phyloP scores from a whole-genome alignment of 2,329 filamentous ascomycete genomes.

The Colletotrichum liaoningense region DNA sequence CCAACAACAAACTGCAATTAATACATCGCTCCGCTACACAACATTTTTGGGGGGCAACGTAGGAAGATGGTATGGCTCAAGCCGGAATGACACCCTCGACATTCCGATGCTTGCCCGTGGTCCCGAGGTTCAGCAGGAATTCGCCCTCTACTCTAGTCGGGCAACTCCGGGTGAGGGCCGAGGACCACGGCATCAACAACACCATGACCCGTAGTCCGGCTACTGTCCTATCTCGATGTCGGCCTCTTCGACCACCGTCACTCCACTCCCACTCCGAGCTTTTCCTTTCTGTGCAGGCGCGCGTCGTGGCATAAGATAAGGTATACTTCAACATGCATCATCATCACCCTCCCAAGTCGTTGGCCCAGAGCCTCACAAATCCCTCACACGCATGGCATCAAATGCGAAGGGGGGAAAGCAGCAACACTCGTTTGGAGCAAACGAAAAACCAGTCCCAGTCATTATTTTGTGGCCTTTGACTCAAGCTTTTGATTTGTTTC shows the following conservation, averaged over 20 bases:
- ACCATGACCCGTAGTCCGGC: background rate
- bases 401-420: background rate
- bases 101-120: conserved; percentile 15
- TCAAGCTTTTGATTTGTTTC: conserved; percentile 36
- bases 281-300: background rate
- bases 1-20: background rate
- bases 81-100: conserved; percentile 16
- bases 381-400: background rate
- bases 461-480: conserved; percentile 35
- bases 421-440: background rate
- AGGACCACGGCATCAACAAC: background rate
- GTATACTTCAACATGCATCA: background rate
- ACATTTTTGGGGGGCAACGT: background rate
- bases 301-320: background rate
- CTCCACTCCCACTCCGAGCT: background rate
- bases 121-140: conserved; percentile 23
- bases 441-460: conserved; percentile 21
- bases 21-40: background rate
- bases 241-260: background rate
- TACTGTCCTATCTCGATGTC: background rate
- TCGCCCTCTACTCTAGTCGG: background rate
- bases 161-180: conserved; percentile 16
- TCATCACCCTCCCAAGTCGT: background rate
- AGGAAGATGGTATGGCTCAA: background rate
- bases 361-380: background rate